Evolutionary conservation across 495 filamentous ascomycete species (phyloP), one percentile per base, ranked within the genome.

Genomic region (Xylaria nigripes): DNA sequence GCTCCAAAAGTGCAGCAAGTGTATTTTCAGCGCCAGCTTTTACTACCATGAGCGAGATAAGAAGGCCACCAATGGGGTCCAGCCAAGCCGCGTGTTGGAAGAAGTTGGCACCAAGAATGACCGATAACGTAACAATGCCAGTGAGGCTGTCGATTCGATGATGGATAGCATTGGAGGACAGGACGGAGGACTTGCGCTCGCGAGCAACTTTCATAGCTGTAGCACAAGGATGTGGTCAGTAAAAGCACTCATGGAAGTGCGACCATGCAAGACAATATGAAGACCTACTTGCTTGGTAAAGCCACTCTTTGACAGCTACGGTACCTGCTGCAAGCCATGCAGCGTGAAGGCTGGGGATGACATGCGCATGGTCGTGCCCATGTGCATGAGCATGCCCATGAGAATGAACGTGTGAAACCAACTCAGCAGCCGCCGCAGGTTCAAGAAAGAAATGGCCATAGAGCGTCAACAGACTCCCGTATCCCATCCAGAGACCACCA

Each of bases 131-230:
- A 47, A 96, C 93, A 58, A 98, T 86, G 45, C 90, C 89, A 0
- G 93, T 97, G 21, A 96, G 79, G 46, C 88, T 95, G 68, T 98
- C 93, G 63, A 98, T 84, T 45, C 93, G 87, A 75, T 98, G 93
- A 70, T 98, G 93, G 57, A 95, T 78, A 3, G 93, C 93, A 67
- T 98, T 98, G 45, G 89, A 95, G 19, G 92, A 90, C n/a, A 98
- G 83, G 49, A 98, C 90, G 15, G 90, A 92, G 2, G 90, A 95
- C 66, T 96, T 95, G 62, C 90, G 85, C 63, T 95, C 87, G 58
- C 83, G 82, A n/a, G 93, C 92, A 51, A 97, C 81, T 77, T 95
- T 96, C 84, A 97, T 94, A 27, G 91, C 90, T 95, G 58, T 61
- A 51, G 21, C 38, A 25, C 18, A 3, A 38, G 40, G 30, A 30